These are phyloP conservation scores for Brassica rapa DNA, from an alignment of 345 rosid species.

Conservation along the genomic window DNA sequence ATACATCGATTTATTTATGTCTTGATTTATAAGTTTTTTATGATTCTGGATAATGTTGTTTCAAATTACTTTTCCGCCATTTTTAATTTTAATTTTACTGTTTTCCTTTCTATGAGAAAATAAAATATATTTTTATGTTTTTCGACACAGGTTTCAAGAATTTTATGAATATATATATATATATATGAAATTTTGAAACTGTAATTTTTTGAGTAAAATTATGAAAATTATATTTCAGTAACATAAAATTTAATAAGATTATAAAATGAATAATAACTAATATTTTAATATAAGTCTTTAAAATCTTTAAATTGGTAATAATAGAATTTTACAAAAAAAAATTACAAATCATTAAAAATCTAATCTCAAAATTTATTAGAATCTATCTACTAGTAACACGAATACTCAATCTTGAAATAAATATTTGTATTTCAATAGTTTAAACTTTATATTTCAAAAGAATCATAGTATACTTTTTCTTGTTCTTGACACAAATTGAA, in stretches of 20 bases:
- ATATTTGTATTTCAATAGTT: not conserved
- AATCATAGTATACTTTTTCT: not conserved
- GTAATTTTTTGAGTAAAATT: no score
- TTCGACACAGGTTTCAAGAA: not conserved
- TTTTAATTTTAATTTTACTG: not conserved
- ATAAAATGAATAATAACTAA: not conserved
- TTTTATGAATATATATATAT: no score
- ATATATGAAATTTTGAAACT: not conserved
- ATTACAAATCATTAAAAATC: not conserved
- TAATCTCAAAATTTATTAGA: not conserved
- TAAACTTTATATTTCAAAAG: not conserved
- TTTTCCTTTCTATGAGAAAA: not conserved
- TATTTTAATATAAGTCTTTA: not conserved
- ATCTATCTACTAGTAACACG: not conserved
- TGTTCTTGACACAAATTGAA: not conserved
- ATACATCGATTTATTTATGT: not conserved
- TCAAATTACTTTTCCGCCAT: no score
- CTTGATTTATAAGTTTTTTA: not conserved
- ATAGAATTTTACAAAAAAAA: no score
- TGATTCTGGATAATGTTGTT: no score
- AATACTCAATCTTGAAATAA: not conserved
- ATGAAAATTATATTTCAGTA: not conserved
- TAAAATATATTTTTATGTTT: not conserved
- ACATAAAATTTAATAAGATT: not conserved
- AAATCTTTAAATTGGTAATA: not conserved